A percentile compares a stretch with the other conserved stretches of the same genome.
phyloP scores from a whole-genome alignment of 305 asterid genomes.

The Fraxinus dipetala region DNA sequence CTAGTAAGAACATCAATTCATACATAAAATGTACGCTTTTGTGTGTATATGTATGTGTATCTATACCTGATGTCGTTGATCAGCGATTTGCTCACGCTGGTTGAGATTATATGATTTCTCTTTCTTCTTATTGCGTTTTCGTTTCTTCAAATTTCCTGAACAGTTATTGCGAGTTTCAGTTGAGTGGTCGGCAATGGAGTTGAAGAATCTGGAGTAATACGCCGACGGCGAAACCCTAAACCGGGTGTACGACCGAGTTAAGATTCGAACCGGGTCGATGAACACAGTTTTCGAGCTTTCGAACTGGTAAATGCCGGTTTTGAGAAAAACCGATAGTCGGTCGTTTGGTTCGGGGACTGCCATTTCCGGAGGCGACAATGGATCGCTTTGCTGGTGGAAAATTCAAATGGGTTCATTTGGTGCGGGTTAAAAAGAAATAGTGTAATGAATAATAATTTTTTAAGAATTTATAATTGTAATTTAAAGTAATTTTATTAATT shows the following conservation, averaged over 20 bases:
- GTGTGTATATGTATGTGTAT: neutral
- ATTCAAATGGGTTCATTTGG: neutral
- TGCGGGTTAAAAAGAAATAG: too few species aligned
- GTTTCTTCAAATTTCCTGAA: constrained; percentile 37
- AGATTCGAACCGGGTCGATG: constrained; percentile 78
- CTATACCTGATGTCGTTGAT: constrained; percentile 65
- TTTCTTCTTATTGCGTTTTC: constrained; percentile 53
- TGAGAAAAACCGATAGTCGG: constrained; percentile 34
- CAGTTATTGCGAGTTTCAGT: constrained; percentile 9
- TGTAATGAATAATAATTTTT: too few species aligned
- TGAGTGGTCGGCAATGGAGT: constrained; percentile 16
- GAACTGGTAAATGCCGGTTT: constrained; percentile 52
- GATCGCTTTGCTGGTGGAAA: neutral
- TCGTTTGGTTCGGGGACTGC: constrained; percentile 33
- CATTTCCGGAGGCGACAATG: constrained; percentile 29
- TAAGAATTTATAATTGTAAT: too few species aligned
- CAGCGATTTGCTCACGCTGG: constrained; percentile 66
- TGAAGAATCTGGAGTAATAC: constrained; percentile 83
- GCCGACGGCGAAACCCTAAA: constrained; percentile 60
- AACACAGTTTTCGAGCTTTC: constrained; percentile 39
- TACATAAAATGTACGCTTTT: neutral
- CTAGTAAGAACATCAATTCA: neutral
- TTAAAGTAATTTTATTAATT: too few species aligned
- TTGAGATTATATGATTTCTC: constrained; percentile 42
- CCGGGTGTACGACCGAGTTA: constrained; percentile 64